Conservation (phyloP, 345 rosid species). For the Acer negundo region DNA sequence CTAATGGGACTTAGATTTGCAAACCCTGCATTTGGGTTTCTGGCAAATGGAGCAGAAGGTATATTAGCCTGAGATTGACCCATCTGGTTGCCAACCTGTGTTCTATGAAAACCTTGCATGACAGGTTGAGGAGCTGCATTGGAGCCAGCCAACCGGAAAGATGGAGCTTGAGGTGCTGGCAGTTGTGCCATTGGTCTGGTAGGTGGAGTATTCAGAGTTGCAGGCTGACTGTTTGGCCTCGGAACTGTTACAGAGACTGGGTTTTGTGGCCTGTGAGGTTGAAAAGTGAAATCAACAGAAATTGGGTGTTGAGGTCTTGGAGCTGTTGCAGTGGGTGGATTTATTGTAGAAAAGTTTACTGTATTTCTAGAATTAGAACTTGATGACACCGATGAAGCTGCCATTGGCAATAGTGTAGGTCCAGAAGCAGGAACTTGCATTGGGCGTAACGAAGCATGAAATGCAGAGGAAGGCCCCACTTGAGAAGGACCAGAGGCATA, state of each 20-base stretch:
- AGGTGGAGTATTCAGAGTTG: slow-evolving; percentile 26
- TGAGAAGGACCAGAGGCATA: slow-evolving; percentile 34
- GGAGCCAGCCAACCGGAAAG: slow-evolving; percentile 32
- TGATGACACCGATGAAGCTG: slow-evolving; percentile 26
- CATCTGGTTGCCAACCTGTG: slow-evolving; percentile 50
- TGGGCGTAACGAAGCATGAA: slow-evolving; percentile 26
- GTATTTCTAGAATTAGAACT: slow-evolving; percentile 34
- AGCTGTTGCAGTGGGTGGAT: slow-evolving; percentile 33
- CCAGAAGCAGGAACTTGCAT: slow-evolving; percentile 28
- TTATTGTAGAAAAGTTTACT: slow-evolving; percentile 41
- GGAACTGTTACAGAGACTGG: slow-evolving; percentile 37
- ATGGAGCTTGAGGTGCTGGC: slow-evolving; percentile 38
- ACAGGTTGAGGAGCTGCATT: slow-evolving; percentile 45
- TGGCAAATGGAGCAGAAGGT: slow-evolving; percentile 24
- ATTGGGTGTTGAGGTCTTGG: slow-evolving; percentile 43
- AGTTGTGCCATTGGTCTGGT: slow-evolving; percentile 36
- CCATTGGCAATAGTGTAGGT: slow-evolving; percentile 20
- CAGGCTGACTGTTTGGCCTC: slow-evolving; percentile 43
- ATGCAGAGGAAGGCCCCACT: slow-evolving; percentile 22
- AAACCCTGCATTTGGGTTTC: slow-evolving; percentile 38
- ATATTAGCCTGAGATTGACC: slow-evolving; percentile 34
- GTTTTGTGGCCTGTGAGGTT: slow-evolving; percentile 42
- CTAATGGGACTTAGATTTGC: slow-evolving; percentile 37
- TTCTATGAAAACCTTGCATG: slow-evolving; percentile 45
- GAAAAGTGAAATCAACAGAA: slow-evolving; percentile 66